Evolutionary conservation across 2,329 filamentous ascomycete genomes (phyloP), one percentile per base, ranked within the genome.

Genomic region (Pseudogymnoascus sp.): DNA sequence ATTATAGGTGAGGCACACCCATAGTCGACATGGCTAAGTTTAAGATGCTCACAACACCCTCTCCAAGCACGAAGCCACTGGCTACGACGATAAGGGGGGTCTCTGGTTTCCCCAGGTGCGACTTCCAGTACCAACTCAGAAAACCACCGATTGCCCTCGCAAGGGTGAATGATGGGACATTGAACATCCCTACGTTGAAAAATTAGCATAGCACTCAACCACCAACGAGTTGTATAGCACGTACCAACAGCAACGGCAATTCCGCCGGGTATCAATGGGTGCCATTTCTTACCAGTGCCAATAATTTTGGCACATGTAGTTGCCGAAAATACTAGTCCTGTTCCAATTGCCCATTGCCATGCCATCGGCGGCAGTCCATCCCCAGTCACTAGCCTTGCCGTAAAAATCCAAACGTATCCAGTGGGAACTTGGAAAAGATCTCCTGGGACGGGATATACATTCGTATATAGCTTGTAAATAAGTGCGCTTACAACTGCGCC

Each of bases 371-470:
- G 94, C 39, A 99, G 72, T 0, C 94, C 94, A 65, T 94, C 82
- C 1, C 94, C 94, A 0, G 92, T 97, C 8, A 99, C 92, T 2
- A 99, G 79, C 13, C 94, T 81, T 1, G 94, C 92, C 0, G 94
- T 99, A 72, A 96, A 96, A 59, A 99, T 89, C 94, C 94, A 99
- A 4, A 99, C 92, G 71, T 92, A 96, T 0, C 86, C 92, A 0
- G 94, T 97, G 0, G 94, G 94, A 1, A 96, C 91, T 69, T 96
- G 88, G 71, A 99, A 97, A 59, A 96, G 77, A 8, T 90, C 86
- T 0, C 92, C 90, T 0, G 94, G 94, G 5, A 99, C 88, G 37
- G 85, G 78, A 69, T 99, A 99, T 1, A 96, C 92, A 33, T 82
- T 85, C 2, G 91, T 92, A 69, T 99, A 99, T 12, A 97, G 77